A percentile compares a stretch with the other conserved stretches of the same genome.
These are phyloP conservation scores for Cyclotella baltica DNA, from an alignment of 108 stramenopile species.

Conservation along the genomic window DNA sequence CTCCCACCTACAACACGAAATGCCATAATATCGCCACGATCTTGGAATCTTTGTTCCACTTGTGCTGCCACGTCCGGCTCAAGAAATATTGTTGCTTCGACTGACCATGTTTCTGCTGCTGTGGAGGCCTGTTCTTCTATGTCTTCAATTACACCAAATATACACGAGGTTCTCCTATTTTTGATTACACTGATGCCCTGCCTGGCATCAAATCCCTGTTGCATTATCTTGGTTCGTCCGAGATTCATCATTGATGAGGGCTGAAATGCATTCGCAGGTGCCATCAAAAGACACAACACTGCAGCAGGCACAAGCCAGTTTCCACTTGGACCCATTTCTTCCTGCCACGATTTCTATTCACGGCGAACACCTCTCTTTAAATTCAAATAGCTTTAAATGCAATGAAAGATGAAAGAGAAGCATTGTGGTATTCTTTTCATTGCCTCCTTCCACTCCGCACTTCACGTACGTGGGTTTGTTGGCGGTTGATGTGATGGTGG, in stretches of 20 bases:
- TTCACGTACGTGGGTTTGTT: too few species aligned
- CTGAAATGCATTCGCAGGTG: not conserved
- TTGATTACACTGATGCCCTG: not conserved
- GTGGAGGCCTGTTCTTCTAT: conserved; percentile 31
- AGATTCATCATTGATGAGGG: not conserved
- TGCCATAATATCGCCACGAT: conserved; percentile 33
- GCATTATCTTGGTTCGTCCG: not conserved
- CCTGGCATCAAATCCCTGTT: not conserved
- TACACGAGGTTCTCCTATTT: not conserved
- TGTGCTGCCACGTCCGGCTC: conserved; percentile 38
- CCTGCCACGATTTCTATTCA: too few species aligned
- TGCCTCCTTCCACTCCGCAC: too few species aligned
- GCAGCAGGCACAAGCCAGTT: not conserved
- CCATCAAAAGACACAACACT: not conserved
- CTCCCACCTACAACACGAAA: conserved; percentile 46
- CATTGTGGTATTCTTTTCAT: too few species aligned
- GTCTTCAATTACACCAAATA: conserved; percentile 19
- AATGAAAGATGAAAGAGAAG: too few species aligned
- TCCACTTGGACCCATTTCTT: not conserved
- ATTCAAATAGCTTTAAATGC: too few species aligned
- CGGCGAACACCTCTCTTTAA: too few species aligned
- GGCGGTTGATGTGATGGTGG: too few species aligned
- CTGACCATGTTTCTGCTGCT: conserved; percentile 48
- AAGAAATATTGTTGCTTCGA: conserved; percentile 53
- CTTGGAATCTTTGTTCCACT: conserved; percentile 41